Evolutionary conservation across 495 filamentous ascomycete species (phyloP), one percentile per base, ranked within the genome.

Genomic region (Penicillium maclennaniae): DNA sequence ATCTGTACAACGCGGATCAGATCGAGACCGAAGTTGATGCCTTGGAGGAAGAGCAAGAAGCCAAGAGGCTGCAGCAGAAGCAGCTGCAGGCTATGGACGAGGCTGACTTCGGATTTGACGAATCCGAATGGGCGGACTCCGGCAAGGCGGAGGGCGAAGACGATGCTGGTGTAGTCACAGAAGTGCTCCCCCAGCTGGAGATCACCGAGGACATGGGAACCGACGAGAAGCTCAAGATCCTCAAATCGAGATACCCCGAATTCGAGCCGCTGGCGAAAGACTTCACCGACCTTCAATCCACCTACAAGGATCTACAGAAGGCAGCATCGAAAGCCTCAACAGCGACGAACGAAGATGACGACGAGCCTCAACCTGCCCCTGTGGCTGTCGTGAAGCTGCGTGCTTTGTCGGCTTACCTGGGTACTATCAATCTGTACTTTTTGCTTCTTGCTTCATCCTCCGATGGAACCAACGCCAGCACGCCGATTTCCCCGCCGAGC

Each of bases 21-120:
- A 95, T 93, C 49, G 88, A 95, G 68, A 96, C 89, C 6, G 92
- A 96, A 67, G 84, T 84, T 47, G 92, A 95, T 77, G 92, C 92
- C 1, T 67, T 93, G 50, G 91, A 91, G 58, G 93, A 98, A 75
- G 95, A 97, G 67, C 80, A 81, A 7, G 93, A 97, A 62, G 93
- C 92, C 21, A 82, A 83, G 60, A 75, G 91, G 42, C 66, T 97
- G 25, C 93, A 97, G 69, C 82, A 89, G 64, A 97, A 95, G 79
- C 91, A 90, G 58, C 67, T 97, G 43, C 75, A 88, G 59, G 83
- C 84, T 53, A 89, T 96, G 85, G 78, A 83, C 15, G 91, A 93
- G 62, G 88, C 84, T 38, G 95, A 98, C 65, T 97, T 95, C 61
- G 84, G 88, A 1, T 95, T 96, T 49, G 89, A 97, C 56, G 89